phyloP scores from a whole-genome alignment of 225 moss, liverwort and hornwort genomes.

The Climacium dendroides region DNA sequence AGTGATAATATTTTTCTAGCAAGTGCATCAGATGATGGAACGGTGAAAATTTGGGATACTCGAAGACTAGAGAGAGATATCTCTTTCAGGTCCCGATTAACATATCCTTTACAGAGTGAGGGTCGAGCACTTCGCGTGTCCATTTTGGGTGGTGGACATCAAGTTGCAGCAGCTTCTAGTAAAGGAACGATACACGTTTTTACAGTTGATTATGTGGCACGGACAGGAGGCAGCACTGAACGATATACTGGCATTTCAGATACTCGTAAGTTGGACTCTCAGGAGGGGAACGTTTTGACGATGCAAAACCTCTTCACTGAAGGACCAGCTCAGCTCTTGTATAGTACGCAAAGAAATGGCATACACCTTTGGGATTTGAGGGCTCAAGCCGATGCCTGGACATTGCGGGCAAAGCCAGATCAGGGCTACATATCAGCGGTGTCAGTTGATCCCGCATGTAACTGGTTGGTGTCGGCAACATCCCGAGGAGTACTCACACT shows the following conservation, averaged over 20 bases:
- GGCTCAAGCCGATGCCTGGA: conserved; percentile 67
- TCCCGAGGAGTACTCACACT: conserved; percentile 84
- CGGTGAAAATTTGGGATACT: conserved; percentile 96
- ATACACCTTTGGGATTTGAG: conserved; percentile 91
- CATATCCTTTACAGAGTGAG: conserved; percentile 55
- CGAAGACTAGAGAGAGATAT: conserved; percentile 86
- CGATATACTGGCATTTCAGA: conserved; percentile 78
- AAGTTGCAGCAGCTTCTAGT: conserved; percentile 80
- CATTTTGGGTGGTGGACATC: conserved; percentile 72
- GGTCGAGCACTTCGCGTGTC: conserved; percentile 75
- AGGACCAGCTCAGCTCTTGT: conserved; percentile 74
- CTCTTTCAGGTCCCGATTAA: conserved; percentile 82
- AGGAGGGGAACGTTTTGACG: conserved; percentile 79
- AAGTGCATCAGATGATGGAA: conserved; percentile 98
- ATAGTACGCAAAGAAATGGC: conserved; percentile 72
- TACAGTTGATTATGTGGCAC: conserved; percentile 86
- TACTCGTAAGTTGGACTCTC: conserved; percentile 73
- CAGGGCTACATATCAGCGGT: conserved; percentile 75
- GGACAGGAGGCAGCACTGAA: conserved; percentile 66
- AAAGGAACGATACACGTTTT: conserved; percentile 73
- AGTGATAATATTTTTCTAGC: conserved; percentile 82
- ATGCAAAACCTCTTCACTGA: conserved; percentile 69
- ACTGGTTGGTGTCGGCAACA: conserved; percentile 91
- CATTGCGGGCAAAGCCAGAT: conserved; percentile 61
- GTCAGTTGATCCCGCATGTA: conserved; percentile 71